Conservation (phyloP, 23 red algal species). For the Gracilaria caudata region DNA sequence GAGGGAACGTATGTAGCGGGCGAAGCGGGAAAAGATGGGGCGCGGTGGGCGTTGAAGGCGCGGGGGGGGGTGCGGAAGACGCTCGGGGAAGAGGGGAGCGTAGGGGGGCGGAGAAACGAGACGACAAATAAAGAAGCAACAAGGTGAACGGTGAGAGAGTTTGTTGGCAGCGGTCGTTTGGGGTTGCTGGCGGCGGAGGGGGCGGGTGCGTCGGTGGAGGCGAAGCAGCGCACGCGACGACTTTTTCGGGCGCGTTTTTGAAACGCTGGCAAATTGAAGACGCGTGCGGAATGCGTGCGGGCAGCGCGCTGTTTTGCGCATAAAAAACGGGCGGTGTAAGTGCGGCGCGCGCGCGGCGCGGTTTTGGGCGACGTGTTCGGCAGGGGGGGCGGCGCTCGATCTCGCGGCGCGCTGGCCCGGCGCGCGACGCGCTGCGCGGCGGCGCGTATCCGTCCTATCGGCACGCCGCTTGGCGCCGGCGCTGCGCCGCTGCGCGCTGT, state of each 20-base stretch:
- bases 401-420: neutral
- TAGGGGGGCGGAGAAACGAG: neutral
- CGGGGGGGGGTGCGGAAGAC: neutral
- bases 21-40: neutral
- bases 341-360: neutral
- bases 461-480: neutral
- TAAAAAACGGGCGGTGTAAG: too few relatives aligned
- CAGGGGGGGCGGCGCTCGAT: too few relatives aligned
- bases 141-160: slow-evolving; percentile 1
- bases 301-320: neutral
- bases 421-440: neutral
- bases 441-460: too few relatives aligned
- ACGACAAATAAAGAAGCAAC: slow-evolving; percentile 4
- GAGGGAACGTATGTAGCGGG: neutral
- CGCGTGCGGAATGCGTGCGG: neutral
- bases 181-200: neutral
- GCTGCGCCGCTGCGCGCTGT: neutral
- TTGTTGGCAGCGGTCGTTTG: neutral
- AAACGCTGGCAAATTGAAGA: slow-evolving; percentile 14
- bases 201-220: slow-evolving; percentile 12
- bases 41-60: neutral
- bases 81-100: neutral
- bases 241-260: neutral
- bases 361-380: too few relatives aligned
- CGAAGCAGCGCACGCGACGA: neutral